phyloP scores from a whole-genome alignment of 805 yeast genomes.

The Wickerhamiella qilinensis region DNA sequence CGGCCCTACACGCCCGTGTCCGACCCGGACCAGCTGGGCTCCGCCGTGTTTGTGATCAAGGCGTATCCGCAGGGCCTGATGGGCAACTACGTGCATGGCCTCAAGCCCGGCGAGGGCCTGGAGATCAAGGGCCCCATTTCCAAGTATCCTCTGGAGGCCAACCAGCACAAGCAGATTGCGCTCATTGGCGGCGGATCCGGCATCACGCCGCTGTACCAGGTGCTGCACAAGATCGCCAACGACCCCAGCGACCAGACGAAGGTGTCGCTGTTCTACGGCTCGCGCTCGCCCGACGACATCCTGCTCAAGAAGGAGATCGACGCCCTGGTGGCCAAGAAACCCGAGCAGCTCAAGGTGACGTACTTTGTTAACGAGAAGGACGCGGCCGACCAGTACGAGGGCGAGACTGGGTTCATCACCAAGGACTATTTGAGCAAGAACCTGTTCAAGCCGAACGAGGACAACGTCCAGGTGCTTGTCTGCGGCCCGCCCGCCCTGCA shows the following conservation, averaged over 20 bases:
- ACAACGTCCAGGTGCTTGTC: conserved; percentile 60
- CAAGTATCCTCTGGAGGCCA: conserved; percentile 84
- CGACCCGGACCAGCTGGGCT: conserved; percentile 52
- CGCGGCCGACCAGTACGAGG: conserved; percentile 10
- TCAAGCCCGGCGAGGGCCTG: conserved; percentile 66
- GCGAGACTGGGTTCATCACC: conserved; percentile 48
- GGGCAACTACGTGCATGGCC: conserved; percentile 51
- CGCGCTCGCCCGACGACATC: conserved; percentile 61
- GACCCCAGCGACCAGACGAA: conserved; percentile 83
- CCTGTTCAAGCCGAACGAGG: conserved; percentile 48
- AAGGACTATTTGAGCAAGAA: conserved; percentile 50
- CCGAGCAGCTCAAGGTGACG: conserved; percentile 60
- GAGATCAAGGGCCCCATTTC: conserved; percentile 87
- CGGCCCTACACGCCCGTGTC: conserved; percentile 76
- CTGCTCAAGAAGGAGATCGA: conserved; percentile 69
- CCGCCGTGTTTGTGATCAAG: conserved; percentile 68
- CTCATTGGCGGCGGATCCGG: conserved; percentile 95
- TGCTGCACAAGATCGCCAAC: conserved; percentile 56
- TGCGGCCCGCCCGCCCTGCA: conserved; percentile 95
- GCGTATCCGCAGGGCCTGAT: conserved; percentile 73
- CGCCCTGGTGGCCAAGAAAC: conserved; percentile 41
- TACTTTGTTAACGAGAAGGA: conserved; percentile 59
- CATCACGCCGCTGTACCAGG: conserved; percentile 88
- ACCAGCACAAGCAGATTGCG: conserved; percentile 62
- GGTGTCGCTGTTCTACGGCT: conserved; percentile 70